Evolutionary conservation across 169 alveolate species (phyloP).

Genomic region (Cryptosporidium felis): DNA sequence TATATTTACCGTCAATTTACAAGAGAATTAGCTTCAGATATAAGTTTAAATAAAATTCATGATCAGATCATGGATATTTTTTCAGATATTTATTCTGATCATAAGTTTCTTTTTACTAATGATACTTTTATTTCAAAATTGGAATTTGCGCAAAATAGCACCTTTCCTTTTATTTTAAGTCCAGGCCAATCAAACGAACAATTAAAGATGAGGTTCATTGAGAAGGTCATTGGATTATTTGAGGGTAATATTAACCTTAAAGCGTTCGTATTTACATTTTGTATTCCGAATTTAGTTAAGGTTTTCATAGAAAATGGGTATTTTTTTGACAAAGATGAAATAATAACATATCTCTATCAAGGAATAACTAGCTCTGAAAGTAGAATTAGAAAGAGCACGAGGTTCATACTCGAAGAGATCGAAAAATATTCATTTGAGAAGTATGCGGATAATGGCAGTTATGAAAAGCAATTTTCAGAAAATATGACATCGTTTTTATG

Average conservation of each 20-base stretch:
- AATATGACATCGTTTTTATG: constrained; percentile 66
- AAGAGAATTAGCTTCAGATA: neutral
- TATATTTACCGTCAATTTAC: neutral
- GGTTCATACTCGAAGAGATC: constrained; percentile 25
- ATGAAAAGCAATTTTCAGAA: neutral
- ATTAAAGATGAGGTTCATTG: too few species aligned
- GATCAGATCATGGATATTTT: neutral
- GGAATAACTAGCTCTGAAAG: constrained; percentile 5
- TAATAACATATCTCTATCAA: neutral
- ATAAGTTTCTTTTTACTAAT: neutral
- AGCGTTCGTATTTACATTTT: constrained; percentile 5
- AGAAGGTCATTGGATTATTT: neutral
- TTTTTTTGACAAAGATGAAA: neutral
- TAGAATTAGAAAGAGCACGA: constrained; percentile 51
- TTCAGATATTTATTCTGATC: neutral
- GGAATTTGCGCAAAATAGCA: constrained; percentile 35
- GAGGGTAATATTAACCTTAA: constrained; percentile 5
- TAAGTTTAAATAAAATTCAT: neutral
- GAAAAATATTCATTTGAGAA: neutral
- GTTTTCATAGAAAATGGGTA: neutral
- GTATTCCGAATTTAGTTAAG: constrained; percentile 18
- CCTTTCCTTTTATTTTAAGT: constrained; percentile 5
- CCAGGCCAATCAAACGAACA: neutral
- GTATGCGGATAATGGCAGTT: neutral
- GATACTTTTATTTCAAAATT: constrained; percentile 6